A percentile compares a stretch with the other conserved stretches of the same genome.
Evolutionary conservation across 305 asterid genomes (phyloP).

Genomic region (Nicotiana rustica): DNA sequence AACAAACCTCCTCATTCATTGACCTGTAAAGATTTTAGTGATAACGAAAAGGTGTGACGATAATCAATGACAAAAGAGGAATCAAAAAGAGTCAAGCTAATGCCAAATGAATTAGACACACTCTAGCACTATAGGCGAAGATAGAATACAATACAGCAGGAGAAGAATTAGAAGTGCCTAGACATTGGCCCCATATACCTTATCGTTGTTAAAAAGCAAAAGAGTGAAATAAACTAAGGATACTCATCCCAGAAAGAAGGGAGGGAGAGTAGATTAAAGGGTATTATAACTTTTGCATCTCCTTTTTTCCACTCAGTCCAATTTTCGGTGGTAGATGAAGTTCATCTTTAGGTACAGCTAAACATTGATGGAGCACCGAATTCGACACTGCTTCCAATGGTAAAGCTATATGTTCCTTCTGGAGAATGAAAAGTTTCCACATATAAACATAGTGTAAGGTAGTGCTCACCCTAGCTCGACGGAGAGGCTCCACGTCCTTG

Average conservation of each 20-base stretch:
- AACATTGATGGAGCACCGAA: conserved; percentile 7
- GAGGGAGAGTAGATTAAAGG: not conserved
- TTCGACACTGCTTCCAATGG: conserved; percentile 7
- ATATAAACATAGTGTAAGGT: conserved; percentile 27
- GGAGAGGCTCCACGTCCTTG: conserved; percentile 90
- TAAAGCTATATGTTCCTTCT: conserved; percentile 11
- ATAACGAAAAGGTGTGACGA: not conserved
- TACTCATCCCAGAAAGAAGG: conserved; percentile 21
- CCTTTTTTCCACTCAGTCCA: not conserved
- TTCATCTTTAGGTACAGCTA: not conserved
- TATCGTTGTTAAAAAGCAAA: not conserved
- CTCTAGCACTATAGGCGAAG: not conserved
- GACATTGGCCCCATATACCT: not conserved
- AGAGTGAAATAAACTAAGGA: conserved; percentile 1
- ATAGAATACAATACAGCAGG: not conserved
- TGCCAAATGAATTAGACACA: not conserved
- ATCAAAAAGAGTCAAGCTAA: conserved; percentile 5
- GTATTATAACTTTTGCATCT: no score
- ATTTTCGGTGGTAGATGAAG: conserved; percentile 10
- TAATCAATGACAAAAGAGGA: conserved; percentile 6
- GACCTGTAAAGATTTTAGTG: conserved; percentile 24
- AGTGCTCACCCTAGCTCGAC: conserved; percentile 87
- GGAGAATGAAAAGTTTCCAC: not conserved
- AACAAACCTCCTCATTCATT: conserved; percentile 6
- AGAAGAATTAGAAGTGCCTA: conserved; percentile 15